Evolutionary conservation across 2,329 filamentous ascomycete species (phyloP).

Genomic region (Xylariaceae sp.): DNA sequence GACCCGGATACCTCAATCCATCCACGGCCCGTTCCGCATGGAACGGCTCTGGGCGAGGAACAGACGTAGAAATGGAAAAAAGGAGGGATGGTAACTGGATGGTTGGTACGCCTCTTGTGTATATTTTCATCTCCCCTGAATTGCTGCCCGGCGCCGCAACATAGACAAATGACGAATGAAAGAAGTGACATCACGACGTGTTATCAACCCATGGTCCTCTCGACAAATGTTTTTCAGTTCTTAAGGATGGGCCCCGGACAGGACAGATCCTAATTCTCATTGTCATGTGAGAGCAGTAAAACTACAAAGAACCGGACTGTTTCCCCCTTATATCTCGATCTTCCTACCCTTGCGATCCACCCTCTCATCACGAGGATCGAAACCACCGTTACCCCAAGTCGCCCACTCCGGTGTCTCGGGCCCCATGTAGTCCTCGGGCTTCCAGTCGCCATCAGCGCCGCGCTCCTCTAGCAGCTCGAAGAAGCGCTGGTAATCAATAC

Average conservation of each 20-base stretch:
- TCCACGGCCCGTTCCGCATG: conserved; percentile 1
- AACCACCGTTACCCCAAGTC: conserved; percentile 88
- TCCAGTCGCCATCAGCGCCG: conserved; percentile 61
- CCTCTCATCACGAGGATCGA: conserved; percentile 82
- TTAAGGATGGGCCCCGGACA: neutral
- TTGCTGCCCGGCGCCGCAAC: conserved; percentile 21
- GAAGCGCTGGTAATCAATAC: conserved; percentile 86
- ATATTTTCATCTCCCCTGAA: conserved; percentile 16
- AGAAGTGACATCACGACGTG: conserved; percentile 9
- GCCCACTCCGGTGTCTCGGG: conserved; percentile 87
- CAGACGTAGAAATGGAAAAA: conserved; percentile 13
- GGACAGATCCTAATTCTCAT: neutral
- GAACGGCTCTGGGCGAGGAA: conserved; percentile 3
- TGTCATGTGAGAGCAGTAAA: neutral
- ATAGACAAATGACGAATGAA: conserved; percentile 26
- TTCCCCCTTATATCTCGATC: conserved; percentile 36
- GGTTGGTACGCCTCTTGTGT: conserved; percentile 12
- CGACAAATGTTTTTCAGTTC: neutral
- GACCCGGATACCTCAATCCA: conserved; percentile 10
- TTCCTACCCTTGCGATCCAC: conserved; percentile 80
- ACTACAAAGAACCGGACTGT: conserved; percentile 5
- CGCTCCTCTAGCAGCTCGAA: conserved; percentile 74
- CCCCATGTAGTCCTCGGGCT: conserved; percentile 86
- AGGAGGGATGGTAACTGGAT: conserved; percentile 12
- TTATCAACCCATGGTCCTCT: neutral